Conservation (phyloP, 1,139 yeast genomes). For the Geotrichum cucujoidarum region DNA sequence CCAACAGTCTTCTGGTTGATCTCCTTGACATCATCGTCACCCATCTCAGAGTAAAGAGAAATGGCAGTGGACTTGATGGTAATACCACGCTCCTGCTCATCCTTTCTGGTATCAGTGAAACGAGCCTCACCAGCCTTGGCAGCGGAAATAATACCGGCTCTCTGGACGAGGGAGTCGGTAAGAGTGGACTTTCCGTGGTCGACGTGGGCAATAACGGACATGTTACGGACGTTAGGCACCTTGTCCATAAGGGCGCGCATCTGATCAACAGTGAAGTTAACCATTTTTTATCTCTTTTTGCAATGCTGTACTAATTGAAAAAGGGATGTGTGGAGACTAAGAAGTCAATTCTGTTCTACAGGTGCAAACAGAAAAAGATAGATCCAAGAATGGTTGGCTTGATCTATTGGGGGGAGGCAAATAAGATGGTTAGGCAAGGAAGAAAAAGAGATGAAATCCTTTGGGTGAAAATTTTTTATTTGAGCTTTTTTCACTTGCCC, state of each 20-base stretch:
- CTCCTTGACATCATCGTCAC: constrained; percentile 89
- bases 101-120: constrained; percentile 99
- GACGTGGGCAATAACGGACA: constrained; percentile 99
- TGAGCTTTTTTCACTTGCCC: too few species aligned
- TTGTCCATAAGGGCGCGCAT: constrained; percentile 99
- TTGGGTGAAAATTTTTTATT: constrained; percentile 17
- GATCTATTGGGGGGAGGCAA: not conserved
- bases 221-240: constrained; percentile 99
- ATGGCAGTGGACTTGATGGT: constrained; percentile 98
- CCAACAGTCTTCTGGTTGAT: constrained; percentile 94
- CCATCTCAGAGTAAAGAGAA: constrained; percentile 87
- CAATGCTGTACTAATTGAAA: not conserved
- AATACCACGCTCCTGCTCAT: constrained; percentile 99
- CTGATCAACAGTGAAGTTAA: constrained; percentile 49
- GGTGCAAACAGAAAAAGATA: not conserved
- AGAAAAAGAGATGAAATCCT: constrained; percentile 17
- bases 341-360: not conserved
- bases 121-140: constrained; percentile 99
- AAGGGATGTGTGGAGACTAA: constrained; percentile 1
- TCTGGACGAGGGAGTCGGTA: constrained; percentile 98
- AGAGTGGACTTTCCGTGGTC: constrained; percentile 99
- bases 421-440: constrained; percentile 12
- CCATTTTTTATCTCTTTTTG: constrained; percentile 21
- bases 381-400: not conserved
- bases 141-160: constrained; percentile 99